Conservation (phyloP, 2,329 filamentous ascomycete species). For the Colletotrichum sp. region DNA sequence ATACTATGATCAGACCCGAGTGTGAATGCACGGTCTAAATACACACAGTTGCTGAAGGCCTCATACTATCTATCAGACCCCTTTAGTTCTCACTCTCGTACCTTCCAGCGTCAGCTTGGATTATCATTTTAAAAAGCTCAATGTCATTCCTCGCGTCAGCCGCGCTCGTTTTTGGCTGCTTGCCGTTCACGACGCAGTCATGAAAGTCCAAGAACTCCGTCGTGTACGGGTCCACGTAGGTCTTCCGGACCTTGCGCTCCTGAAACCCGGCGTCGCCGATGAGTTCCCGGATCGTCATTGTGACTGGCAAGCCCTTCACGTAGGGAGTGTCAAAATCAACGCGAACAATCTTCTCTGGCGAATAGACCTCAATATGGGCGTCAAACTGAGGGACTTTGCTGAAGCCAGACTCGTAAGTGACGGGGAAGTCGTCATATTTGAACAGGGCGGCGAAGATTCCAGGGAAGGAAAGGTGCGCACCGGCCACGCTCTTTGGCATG, state of each 20-base stretch:
- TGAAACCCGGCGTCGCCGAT: slow-evolving; percentile 39
- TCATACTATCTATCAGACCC: not conserved
- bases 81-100: not conserved
- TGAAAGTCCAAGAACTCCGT: slow-evolving; percentile 40
- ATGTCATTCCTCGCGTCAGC: slow-evolving; percentile 34
- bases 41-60: not conserved
- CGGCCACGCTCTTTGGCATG: slow-evolving; percentile 37
- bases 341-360: slow-evolving; percentile 55
- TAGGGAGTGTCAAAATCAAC: slow-evolving; percentile 64
- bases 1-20: not conserved
- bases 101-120: not conserved
- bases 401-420: slow-evolving; percentile 63
- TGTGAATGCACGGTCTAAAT: not conserved
- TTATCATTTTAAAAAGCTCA: slow-evolving; percentile 34
- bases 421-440: slow-evolving; percentile 50
- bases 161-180: slow-evolving; percentile 30
- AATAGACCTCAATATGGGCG: slow-evolving; percentile 58
- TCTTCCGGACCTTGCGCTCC: slow-evolving; percentile 43
- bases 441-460: slow-evolving; percentile 45
- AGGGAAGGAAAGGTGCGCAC: slow-evolving; percentile 38
- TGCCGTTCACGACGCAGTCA: slow-evolving; percentile 25
- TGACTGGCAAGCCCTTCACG: slow-evolving; percentile 59
- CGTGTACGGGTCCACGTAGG: slow-evolving; percentile 49
- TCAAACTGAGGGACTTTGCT: slow-evolving; percentile 58
- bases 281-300: slow-evolving; percentile 50